Evolutionary conservation across 1,284 basidiomycete genomes (phyloP), one percentile per base, ranked within the genome.

Genomic region (Flammula alnicola): DNA sequence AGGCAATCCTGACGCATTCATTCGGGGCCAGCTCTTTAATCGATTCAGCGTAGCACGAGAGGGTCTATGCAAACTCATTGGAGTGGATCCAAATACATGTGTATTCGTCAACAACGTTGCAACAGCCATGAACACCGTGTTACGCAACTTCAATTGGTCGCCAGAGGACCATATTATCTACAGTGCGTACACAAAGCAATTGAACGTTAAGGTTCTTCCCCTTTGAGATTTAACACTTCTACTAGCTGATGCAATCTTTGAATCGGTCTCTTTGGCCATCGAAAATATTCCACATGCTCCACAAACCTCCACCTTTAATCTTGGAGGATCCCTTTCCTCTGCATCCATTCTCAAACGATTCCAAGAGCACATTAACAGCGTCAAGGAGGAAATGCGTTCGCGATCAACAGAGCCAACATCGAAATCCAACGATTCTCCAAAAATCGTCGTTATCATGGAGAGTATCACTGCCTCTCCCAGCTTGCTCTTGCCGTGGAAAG

Each of bases 1-100:
- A 26, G 22, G 29, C 20, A 44, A 49, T 44, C 48, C 48, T 7
- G 48, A 49, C 26, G 19, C 10, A n/a, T 49, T 49, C 26, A 44
- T 49, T 9, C 48, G 48, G 5, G 16, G 12, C 10, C 17, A 49
- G 16, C 33, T 44, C 10, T 43, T 38, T 33, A 26, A 17, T 12
- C 25, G 41, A 20, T 8, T 38, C 2, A 43, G 9, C 5, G 30
- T 2, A 9, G 48, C 41, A 8, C 14, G 48, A n/a, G 26, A 30
- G 19, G 12, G 12, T 12, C 17, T 49, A 17, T 26, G 32, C 5
- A 17, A 39, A 12, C 26, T 49, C 16, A 12, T 49, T 26, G 41
- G 41, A n/a, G 42, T 19, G 2, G 36, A 49, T n/a, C 30, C 26
- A 3, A 27, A 38, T 12, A 38, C 40, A 3, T 38, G 40, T 12